phyloP scores from a whole-genome alignment of 2,329 filamentous ascomycete species.

The Teratosphaeria gauchensis region DNA sequence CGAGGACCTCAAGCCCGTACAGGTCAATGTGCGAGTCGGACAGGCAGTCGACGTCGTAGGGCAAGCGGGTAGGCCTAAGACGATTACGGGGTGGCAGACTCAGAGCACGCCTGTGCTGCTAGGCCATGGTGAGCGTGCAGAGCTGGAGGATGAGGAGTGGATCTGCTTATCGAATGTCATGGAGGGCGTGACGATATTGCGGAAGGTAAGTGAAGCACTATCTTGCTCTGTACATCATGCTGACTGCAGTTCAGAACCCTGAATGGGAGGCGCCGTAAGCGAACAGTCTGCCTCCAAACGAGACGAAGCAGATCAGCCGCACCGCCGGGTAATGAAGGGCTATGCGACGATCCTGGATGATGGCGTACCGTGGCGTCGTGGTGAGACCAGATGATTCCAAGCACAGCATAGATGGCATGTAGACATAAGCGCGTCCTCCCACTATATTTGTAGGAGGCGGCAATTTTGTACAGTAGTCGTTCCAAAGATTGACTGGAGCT shows the following conservation, averaged over 20 bases:
- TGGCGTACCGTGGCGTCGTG: not conserved
- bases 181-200: constrained; percentile 89
- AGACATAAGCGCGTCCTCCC: not conserved
- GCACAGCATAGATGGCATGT: not conserved
- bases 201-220: constrained; percentile 82
- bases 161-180: constrained; percentile 82
- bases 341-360: not conserved
- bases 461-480: not conserved
- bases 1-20: constrained; percentile 85
- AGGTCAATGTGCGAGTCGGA: constrained; percentile 91
- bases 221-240: constrained; percentile 90
- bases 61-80: constrained; percentile 94
- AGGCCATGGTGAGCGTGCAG: constrained; percentile 88
- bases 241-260: constrained; percentile 16
- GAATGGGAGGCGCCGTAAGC: constrained; percentile 21
- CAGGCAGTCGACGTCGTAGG: constrained; percentile 98
- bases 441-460: not conserved
- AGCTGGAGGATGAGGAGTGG: constrained; percentile 96
- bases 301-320: not conserved
- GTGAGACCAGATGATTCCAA: not conserved
- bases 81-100: constrained; percentile 98
- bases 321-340: not conserved
- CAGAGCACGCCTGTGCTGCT: constrained; percentile 96
- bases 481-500: not conserved
- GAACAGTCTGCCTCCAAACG: not conserved